Evolutionary conservation across 805 yeast genomes (phyloP), one percentile per base, ranked within the genome.

Genomic region (Clavispora carvajalis): DNA sequence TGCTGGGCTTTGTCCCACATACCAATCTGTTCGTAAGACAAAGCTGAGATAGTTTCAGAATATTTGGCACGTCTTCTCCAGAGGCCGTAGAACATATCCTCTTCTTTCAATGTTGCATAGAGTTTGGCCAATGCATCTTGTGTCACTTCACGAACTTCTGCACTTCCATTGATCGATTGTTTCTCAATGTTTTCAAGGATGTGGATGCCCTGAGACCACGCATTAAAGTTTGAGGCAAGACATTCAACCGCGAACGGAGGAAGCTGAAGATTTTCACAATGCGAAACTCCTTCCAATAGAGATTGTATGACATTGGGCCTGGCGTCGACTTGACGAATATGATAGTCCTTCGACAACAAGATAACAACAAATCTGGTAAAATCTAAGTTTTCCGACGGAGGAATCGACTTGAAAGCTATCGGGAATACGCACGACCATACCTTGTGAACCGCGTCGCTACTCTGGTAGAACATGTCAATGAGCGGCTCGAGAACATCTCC

Each of bases 41-140:
- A 67, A 0, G 98, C 99, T 31, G 93, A 79, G 46, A 85, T 88
- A 0, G 99, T 93, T 58, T 93, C 96, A 7, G 84, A 75, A 57
- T 91, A 93, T 62, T 91, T 91, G 7, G 98, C 95, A 43, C 97
- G 76, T 59, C 98, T 76, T 65, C 98, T 79, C 99, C 99, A 93
- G 49, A 89, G 72, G 3, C 99, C 99, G 59, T 93, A 93, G 59
- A 90, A 93, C 90, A 91, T 85, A 54, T 93, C 99, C 40, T 87
- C 95, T 54, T 93, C 99, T 52, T 88, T 95, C 39, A 93, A 64
- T 7, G 84, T 79, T 5, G 95, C 82, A 54, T 91, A 93, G 60
- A 91, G 67, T 62, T 95, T 97, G 25, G 89, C 79, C 33, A 93
- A 63, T 0, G 99, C 96, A 63, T 93, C 98, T 46, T 84, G 82